Base-by-base conservation (phyloP, 2,329 filamentous ascomycete genomes). In the Elsinoe necatrix region DNA sequence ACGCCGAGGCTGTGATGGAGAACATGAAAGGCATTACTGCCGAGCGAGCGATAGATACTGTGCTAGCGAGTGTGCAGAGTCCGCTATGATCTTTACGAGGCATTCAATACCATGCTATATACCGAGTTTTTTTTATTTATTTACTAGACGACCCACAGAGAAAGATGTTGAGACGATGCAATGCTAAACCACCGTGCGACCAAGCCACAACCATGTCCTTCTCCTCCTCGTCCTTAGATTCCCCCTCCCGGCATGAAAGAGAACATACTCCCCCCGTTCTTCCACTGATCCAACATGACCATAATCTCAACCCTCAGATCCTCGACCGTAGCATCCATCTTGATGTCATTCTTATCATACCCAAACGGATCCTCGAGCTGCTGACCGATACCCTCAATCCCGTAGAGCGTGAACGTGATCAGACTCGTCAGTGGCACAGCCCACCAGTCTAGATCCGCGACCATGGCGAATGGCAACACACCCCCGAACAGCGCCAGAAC, bases 301-400 rank as follows among this genome's bases (percentile, higher is more conserved):
- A 20, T 48, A 23, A 56, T 21, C 31, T 61, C 59, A 4, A 61
- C 56, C 23, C 79, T 71, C 42, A 80, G 72, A 64, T 85, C 82
- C 61, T 82, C 80, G 2, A 81, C 78, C 51, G 85, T 79, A 2
- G 80, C 80, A 66, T 85, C 82, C 76, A 85, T 82, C 64, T 84
- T 84, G 68, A 85, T 85, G 64, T 85, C 82, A 57, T 83, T 84
- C 63, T 78, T 76, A 61, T 83, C 82, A 57, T 82, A 82, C 1
- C 82, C 82, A 65, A 85, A 85, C 1, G 82, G 82, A 64, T 85
- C 82, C 64, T 85, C 82, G 1, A 85, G 71, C 66, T 84, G 81
- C 2, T 75, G 76, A 9, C 80, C 82, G 56, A 84, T 85, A 1
- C 80, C 81, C 59, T 83, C 80, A 23, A 83, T 83, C 0, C 80